Conservation (phyloP, 768 basidiomycete genomes). For the Xerocomellus intermedius region DNA sequence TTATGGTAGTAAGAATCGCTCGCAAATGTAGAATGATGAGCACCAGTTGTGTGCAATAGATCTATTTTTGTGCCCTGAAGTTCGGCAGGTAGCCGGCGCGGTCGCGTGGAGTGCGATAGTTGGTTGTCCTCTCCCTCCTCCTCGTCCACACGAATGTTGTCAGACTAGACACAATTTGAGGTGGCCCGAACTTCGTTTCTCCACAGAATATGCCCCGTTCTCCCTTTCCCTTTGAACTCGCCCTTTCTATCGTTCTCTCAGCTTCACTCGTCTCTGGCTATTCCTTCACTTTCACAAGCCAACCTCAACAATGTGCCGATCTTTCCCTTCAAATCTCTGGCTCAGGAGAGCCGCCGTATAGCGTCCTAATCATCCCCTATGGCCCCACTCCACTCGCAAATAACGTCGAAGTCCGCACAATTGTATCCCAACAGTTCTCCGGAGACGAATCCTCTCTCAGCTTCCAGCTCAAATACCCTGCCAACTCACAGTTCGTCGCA, state of each 20-base stretch:
- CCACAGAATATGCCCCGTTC: slow-evolving; percentile 13
- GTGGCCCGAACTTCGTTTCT: neutral
- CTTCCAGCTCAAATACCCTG: slow-evolving; percentile 64
- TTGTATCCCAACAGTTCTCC: slow-evolving; percentile 54
- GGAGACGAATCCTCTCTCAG: slow-evolving; percentile 38
- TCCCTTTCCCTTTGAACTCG: neutral
- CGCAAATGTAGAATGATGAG: neutral
- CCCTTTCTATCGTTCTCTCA: slow-evolving; percentile 17
- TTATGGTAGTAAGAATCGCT: neutral
- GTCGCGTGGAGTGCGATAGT: neutral
- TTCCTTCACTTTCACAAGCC: slow-evolving; percentile 41
- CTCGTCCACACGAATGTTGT: slow-evolving; percentile 7
- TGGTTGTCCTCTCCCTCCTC: neutral
- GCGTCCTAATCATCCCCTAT: slow-evolving; percentile 62
- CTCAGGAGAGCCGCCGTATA: slow-evolving; percentile 65
- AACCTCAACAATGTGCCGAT: slow-evolving; percentile 66
- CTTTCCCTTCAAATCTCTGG: slow-evolving; percentile 60
- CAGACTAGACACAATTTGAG: neutral
- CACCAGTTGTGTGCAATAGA: neutral
- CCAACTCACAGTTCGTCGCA: slow-evolving; percentile 69
- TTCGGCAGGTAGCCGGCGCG: neutral
- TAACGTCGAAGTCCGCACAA: slow-evolving; percentile 60
- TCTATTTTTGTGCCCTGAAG: slow-evolving; percentile 4
- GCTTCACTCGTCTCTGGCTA: slow-evolving; percentile 37
- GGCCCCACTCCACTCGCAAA: slow-evolving; percentile 62